Evolutionary conservation across 371 early-diverging fungal species (phyloP).

Genomic region (Mortierella sp.): DNA sequence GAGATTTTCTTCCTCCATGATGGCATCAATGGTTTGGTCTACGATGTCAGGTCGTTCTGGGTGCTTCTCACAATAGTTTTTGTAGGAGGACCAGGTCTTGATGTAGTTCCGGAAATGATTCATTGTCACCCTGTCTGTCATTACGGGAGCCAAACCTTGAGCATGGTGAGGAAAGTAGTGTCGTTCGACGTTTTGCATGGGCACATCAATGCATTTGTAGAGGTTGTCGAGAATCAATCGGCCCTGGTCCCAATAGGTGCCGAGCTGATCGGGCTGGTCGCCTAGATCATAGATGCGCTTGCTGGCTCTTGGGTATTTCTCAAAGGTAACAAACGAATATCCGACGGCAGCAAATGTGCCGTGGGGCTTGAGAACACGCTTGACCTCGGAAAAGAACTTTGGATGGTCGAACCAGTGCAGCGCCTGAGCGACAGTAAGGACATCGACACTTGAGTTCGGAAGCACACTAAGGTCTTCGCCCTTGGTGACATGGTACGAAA

Average conservation of each 20-base stretch:
- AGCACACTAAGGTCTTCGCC: slow-evolving; percentile 60
- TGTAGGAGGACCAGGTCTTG: slow-evolving; percentile 68
- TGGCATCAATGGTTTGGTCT: slow-evolving; percentile 50
- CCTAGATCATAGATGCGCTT: slow-evolving; percentile 46
- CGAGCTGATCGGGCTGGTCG: slow-evolving; percentile 54
- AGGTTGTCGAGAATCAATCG: slow-evolving; percentile 54
- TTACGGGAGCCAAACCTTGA: slow-evolving; percentile 22
- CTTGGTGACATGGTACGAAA: slow-evolving; percentile 60
- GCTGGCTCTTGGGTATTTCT: slow-evolving; percentile 55
- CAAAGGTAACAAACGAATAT: slow-evolving; percentile 63
- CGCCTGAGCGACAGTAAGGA: slow-evolving; percentile 70
- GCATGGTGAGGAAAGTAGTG: slow-evolving; percentile 50
- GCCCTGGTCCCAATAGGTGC: slow-evolving; percentile 43
- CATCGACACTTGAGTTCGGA: slow-evolving; percentile 57
- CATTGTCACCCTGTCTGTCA: slow-evolving; percentile 56
- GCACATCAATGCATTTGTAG: slow-evolving; percentile 56
- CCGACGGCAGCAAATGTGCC: slow-evolving; percentile 78
- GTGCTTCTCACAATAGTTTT: slow-evolving; percentile 58
- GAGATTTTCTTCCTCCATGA: slow-evolving; percentile 26
- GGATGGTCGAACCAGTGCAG: slow-evolving; percentile 77
- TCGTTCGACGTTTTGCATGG: slow-evolving; percentile 52
- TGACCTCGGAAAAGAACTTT: slow-evolving; percentile 67
- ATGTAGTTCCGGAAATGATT: slow-evolving; percentile 59
- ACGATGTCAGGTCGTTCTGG: slow-evolving; percentile 48
- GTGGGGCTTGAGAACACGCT: slow-evolving; percentile 71